Evolutionary conservation across 2,329 filamentous ascomycete species (phyloP).

Genomic region (Epichloe gansuensis): DNA sequence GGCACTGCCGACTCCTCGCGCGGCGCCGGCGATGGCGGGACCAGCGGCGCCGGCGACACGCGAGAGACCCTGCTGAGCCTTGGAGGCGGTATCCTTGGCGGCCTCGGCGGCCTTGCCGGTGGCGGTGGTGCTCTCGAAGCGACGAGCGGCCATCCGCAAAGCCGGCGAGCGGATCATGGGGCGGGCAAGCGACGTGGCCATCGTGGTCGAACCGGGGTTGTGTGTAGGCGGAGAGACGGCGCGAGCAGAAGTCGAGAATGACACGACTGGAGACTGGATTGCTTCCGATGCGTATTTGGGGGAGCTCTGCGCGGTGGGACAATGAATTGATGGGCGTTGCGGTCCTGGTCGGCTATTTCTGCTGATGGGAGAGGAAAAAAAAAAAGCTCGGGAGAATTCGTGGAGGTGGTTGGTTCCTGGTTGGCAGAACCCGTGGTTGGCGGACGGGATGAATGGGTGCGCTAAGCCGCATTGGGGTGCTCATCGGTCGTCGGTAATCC

Average conservation of each 20-base stretch:
- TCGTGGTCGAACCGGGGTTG: constrained; percentile 8
- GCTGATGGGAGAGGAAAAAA: constrained; percentile 18
- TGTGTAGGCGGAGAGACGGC: constrained; percentile 6
- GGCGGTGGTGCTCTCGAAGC: constrained; percentile 50
- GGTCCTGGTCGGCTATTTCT: constrained; percentile 11
- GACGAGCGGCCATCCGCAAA: constrained; percentile 37
- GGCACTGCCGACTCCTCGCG: constrained; percentile 51
- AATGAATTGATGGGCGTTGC: constrained; percentile 23
- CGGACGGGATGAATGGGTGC: constrained; percentile 3
- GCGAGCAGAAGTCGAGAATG: not conserved
- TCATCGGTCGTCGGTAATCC: no score
- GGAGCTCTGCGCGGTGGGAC: constrained; percentile 13
- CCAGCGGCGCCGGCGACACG: constrained; percentile 71
- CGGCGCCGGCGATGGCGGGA: constrained; percentile 61
- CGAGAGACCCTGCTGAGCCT: constrained; percentile 69
- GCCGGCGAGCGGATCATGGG: constrained; percentile 34
- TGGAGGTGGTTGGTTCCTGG: constrained; percentile 16
- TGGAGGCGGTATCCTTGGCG: constrained; percentile 25
- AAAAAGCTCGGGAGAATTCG: constrained; percentile 39
- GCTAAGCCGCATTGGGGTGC: constrained; percentile 20
- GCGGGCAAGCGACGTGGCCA: constrained; percentile 27
- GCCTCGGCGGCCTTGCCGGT: constrained; percentile 27
- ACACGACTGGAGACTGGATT: not conserved
- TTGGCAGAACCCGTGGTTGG: constrained; percentile 11
- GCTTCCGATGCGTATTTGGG: not conserved